A percentile compares a stretch with the other conserved stretches of the same genome.
These are phyloP conservation scores for Barbarea vulgaris DNA, from an alignment of 345 rosid species.

Conservation along the genomic window DNA sequence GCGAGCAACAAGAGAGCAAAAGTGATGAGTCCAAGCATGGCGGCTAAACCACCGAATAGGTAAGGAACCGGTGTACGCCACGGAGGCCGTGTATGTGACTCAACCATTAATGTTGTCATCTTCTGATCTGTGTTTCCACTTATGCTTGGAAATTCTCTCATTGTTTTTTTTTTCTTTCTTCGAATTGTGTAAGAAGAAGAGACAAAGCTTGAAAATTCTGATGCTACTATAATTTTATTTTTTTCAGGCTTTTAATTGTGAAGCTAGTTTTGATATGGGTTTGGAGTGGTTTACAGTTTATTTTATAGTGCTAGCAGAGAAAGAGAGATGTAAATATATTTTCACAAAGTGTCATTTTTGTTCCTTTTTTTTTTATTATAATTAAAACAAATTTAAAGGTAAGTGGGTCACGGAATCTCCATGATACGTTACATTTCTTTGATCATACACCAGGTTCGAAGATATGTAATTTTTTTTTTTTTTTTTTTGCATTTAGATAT, in stretches of 20 bases:
- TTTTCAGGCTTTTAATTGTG: neutral
- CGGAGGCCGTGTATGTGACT: conserved; percentile 46
- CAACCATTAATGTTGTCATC: conserved; percentile 16
- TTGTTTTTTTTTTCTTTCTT: neutral
- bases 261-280: conserved; percentile 15
- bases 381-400: conserved; percentile 11
- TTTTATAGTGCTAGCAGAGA: conserved; percentile 32
- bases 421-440: conserved; percentile 39
- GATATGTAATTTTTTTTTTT: conserved; percentile 1
- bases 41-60: conserved; percentile 75
- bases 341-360: conserved; percentile 14
- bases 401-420: conserved; percentile 45
- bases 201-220: neutral
- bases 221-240: neutral
- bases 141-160: conserved; percentile 33
- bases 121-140: conserved; percentile 12
- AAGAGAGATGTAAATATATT: conserved; percentile 9
- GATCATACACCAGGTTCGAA: conserved; percentile 32
- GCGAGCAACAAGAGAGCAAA: conserved; percentile 76
- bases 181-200: neutral
- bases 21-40: conserved; percentile 77
- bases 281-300: conserved; percentile 26
- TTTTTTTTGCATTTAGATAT: neutral
- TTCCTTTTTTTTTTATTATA: neutral
- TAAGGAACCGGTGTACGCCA: conserved; percentile 86